phyloP scores from a whole-genome alignment of 2,329 filamentous ascomycete genomes.

The Fusarium sulawesiense region DNA sequence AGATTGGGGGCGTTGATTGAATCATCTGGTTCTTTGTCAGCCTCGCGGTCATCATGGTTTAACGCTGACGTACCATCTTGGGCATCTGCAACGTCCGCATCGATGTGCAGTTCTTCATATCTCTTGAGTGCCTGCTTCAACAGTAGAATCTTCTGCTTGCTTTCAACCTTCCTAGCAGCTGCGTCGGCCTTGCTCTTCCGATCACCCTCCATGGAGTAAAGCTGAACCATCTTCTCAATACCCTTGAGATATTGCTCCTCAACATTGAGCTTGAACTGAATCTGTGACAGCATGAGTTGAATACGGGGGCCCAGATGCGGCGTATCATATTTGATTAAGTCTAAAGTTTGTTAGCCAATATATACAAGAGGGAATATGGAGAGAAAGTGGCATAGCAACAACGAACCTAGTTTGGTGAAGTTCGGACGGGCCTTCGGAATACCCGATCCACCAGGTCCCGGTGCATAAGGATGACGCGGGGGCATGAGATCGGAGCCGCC shows the following conservation, averaged over 20 bases:
- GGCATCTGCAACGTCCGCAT: conserved; percentile 82
- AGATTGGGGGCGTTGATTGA: conserved; percentile 95
- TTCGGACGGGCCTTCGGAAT: conserved; percentile 84
- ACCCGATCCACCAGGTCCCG: conserved; percentile 70
- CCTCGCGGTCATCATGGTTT: conserved; percentile 22
- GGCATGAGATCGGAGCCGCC: conserved; percentile 81
- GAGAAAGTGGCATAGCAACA: conserved; percentile 5
- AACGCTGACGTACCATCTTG: conserved; percentile 75
- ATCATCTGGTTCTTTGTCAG: conserved; percentile 73
- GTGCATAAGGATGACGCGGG: conserved; percentile 80
- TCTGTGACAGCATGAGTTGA: conserved; percentile 97
- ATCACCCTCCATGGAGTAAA: conserved; percentile 97
- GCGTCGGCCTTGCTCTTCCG: conserved; percentile 95
- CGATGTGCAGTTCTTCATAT: conserved; percentile 97
- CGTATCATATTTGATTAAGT: conserved; percentile 98
- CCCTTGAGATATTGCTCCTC: conserved; percentile 99
- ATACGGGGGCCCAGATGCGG: conserved; percentile 95
- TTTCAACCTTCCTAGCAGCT: conserved; percentile 88
- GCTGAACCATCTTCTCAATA: conserved; percentile 98
- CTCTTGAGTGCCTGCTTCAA: conserved; percentile 95
- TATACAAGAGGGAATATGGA: conserved; percentile 3
- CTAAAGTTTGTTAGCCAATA: conserved; percentile 58
- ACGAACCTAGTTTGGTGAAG: conserved; percentile 93
- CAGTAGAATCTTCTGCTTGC: conserved; percentile 96
- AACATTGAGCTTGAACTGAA: conserved; percentile 98